Base-by-base conservation (phyloP, 345 rosid species). In the Dovyalis caffra region DNA sequence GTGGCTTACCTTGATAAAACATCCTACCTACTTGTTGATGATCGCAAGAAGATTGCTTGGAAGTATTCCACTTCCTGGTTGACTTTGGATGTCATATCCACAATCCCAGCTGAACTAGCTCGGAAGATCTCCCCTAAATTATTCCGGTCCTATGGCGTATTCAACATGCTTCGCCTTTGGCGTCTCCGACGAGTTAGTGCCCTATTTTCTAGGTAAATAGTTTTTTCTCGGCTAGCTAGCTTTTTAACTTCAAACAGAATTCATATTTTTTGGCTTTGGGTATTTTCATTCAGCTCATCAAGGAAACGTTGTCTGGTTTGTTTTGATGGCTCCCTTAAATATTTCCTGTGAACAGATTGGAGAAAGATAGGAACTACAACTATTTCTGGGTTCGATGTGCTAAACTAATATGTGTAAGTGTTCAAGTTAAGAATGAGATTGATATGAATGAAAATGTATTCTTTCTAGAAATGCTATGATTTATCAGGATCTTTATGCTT, bases 81-180 rank as follows among this genome's bases (percentile, higher is more conserved):
- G 65, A 78, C 79, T 73, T 88, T 95, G 20, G 99, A 95, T 75
- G 73, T 90, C 62, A 77, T 91, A 25, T 91, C 99, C 69, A 89
- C 96, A 0, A 81, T 88, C 37, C 99, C 99, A 14, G 79, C 96
- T 8, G 98, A 95, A 70, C 85, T 88, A 29, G 95, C 89, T 33
- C 61, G 70, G 73, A 95, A 75, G 80, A 83, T 93, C 26, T 82
- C 86, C 37, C 88, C 96, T 21, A 76, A 86, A 73, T 72, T 85
- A 4, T 51, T 89, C 61, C 81, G 49, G 51, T 70, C 88, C 1
- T 95, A 91, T 80, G 97, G 93, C 57, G 83, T 88, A 2, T 90
- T 90, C 81, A 93, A 88, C 82, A 91, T 95, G 98, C 95, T 95
- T 76, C 92, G 99, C 69, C 97, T 93, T 1, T 93, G 99, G 99